Conservation (phyloP, 768 basidiomycete genomes). For the Serendipita vermifera region DNA sequence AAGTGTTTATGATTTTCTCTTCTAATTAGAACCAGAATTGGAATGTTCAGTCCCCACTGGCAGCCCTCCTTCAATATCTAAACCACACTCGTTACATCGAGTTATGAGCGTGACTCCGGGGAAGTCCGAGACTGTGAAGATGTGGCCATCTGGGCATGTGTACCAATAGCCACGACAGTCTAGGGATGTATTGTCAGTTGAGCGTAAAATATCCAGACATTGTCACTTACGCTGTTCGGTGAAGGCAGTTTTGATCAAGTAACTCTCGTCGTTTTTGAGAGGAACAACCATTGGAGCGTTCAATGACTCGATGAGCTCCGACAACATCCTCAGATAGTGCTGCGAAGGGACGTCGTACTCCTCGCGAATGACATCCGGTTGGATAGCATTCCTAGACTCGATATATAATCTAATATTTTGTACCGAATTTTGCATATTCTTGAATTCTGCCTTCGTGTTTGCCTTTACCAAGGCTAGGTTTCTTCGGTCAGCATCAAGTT, state of each 20-base stretch:
- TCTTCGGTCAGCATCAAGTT: not conserved
- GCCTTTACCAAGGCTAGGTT: not conserved
- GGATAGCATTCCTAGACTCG: too few species aligned
- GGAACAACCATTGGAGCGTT: constrained; percentile 27
- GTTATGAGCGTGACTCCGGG: constrained; percentile 41
- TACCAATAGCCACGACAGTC: constrained; percentile 23
- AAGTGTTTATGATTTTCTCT: too few species aligned
- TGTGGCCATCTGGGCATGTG: constrained; percentile 41
- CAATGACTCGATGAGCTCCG: not conserved
- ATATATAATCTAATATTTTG: too few species aligned
- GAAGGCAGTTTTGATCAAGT: constrained; percentile 28
- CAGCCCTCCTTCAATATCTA: constrained; percentile 43
- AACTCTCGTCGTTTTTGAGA: constrained; percentile 41
- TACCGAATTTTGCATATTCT: not conserved
- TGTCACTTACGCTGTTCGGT: not conserved
- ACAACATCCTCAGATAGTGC: not conserved
- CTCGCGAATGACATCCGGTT: not conserved
- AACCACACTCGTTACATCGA: constrained; percentile 46
- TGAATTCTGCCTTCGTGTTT: not conserved
- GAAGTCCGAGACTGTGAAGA: constrained; percentile 50
- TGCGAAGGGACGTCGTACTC: not conserved
- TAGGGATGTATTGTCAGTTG: not conserved
- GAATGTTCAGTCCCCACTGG: too few species aligned
- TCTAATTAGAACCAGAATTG: too few species aligned
- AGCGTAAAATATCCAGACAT: too few species aligned